Evolutionary conservation across 208 protist species (phyloP).

Genomic region (Trypanosomatidae sp.): DNA sequence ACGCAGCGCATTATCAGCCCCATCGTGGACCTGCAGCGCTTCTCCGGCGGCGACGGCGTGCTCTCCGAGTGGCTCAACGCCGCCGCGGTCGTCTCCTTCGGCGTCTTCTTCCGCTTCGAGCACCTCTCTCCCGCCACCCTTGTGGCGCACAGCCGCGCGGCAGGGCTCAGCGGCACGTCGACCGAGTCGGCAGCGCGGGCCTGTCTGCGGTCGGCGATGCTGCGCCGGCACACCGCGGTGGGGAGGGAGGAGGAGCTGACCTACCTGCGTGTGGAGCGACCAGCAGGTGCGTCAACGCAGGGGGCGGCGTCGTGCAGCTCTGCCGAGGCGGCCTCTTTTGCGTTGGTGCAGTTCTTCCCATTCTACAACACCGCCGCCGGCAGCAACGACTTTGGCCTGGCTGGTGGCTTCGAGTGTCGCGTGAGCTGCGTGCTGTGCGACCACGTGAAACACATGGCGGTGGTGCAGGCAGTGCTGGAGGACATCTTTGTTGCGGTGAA

Average conservation of each 20-base stretch:
- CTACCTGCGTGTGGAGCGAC: conserved; percentile 35
- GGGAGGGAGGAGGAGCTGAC: conserved; percentile 40
- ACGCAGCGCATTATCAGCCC: conserved; percentile 6
- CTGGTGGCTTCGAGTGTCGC: conserved; percentile 73
- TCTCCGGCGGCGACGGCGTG: conserved; percentile 55
- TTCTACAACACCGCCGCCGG: conserved; percentile 22
- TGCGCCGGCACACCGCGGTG: conserved; percentile 35
- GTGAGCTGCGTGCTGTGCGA: conserved; percentile 67
- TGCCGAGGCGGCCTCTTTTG: conserved; percentile 9
- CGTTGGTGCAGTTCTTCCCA: conserved; percentile 72
- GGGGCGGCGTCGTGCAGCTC: not conserved
- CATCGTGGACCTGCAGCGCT: conserved; percentile 30
- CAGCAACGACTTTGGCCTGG: conserved; percentile 36
- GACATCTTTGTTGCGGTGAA: conserved; percentile 23
- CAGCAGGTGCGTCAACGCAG: too few species aligned
- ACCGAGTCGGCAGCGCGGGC: conserved; percentile 26
- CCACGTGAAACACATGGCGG: conserved; percentile 16
- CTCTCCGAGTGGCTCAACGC: conserved; percentile 60
- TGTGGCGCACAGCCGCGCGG: conserved; percentile 11
- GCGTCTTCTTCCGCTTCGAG: conserved; percentile 56
- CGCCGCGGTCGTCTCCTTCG: conserved; percentile 46
- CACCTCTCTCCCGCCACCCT: conserved; percentile 21
- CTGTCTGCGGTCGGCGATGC: conserved; percentile 43
- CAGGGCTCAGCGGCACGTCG: conserved; percentile 15
- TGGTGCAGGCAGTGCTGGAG: conserved; percentile 19